Evolutionary conservation across 1,284 basidiomycete species (phyloP), one percentile per base, ranked within the genome.

Genomic region (Chiua sp.): DNA sequence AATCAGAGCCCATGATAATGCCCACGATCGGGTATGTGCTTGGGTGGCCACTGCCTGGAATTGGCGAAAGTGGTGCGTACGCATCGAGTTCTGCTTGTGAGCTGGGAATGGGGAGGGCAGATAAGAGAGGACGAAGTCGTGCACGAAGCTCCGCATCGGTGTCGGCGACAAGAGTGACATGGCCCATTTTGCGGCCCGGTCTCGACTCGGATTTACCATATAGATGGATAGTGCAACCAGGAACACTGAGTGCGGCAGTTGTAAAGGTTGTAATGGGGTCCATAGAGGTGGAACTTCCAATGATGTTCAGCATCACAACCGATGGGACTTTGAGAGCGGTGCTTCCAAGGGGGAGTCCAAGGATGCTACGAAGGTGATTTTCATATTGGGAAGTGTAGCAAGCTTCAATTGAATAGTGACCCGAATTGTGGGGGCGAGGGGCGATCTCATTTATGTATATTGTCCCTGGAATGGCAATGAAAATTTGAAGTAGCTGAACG

Each of bases 331-430:
- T 94, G 63, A 99, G 86, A 0, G 85, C 80, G 2, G 96, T 96
- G 18, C 91, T 93, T 26, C 97, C 97, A 20, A 99, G 85, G 3
- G 97, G 96, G 13, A 98, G 83, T 46, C 85, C 87, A 23, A 98
- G 87, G 74, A 99, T 96, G n/a, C 96, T 94, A 37, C 96, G 94
- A 46, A 99, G 88, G 76, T 99, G 98, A 71, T 98, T 98, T 75
- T 97, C 96, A 79, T 96, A 99, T 78, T 99, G 98, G 16, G 95
- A 98, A 4, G 95, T 93, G 67, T 94, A 84, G 75, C 94, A 98
- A 0, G 97, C 96, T 78, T 98, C 97, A 72, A 99, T 98, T n/a
- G 97, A 98, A 78, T 98, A 98, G 76, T 99, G 98, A 0, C 97
- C 97, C 12, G 96, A 98, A 78, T 99, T 99, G 77, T 99, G 98